phyloP scores from a whole-genome alignment of 2,329 filamentous ascomycete species.

The Sporothrix curviconia region DNA sequence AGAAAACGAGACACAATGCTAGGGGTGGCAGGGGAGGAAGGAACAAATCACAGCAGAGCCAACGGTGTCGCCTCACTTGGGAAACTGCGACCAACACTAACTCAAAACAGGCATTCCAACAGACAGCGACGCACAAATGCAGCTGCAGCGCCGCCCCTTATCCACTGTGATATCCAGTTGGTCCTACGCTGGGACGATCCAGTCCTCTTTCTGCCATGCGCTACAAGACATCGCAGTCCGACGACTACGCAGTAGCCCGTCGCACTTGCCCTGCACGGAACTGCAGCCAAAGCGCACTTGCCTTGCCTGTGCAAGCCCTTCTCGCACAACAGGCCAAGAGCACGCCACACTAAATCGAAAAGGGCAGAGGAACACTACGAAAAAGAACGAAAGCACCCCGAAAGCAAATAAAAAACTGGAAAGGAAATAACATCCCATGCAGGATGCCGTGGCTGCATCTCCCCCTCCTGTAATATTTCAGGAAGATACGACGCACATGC shows the following conservation, averaged over 20 bases:
- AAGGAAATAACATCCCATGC: no score
- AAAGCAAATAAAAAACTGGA: neutral
- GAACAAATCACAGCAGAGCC: neutral
- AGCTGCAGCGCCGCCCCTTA: neutral
- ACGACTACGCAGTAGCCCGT: neutral
- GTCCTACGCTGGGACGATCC: neutral
- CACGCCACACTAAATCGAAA: neutral
- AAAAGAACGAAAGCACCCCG: neutral
- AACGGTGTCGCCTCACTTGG: neutral
- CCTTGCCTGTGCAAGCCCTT: neutral
- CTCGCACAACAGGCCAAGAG: neutral
- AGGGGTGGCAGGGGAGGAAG: neutral
- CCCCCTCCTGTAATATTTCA: no score
- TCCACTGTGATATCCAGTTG: slow-evolving; percentile 7
- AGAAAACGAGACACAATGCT: neutral
- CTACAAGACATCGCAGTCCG: no score
- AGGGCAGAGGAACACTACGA: neutral
- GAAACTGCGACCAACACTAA: slow-evolving; percentile 5
- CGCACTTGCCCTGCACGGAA: slow-evolving; percentile 2
- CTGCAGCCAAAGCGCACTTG: neutral
- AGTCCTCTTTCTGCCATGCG: no score
- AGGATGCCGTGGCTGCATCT: no score
- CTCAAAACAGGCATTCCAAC: neutral
- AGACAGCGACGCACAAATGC: neutral
- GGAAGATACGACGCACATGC: neutral